Base-by-base conservation (phyloP, 2,329 filamentous ascomycete genomes). In the Fusarium clavum region DNA sequence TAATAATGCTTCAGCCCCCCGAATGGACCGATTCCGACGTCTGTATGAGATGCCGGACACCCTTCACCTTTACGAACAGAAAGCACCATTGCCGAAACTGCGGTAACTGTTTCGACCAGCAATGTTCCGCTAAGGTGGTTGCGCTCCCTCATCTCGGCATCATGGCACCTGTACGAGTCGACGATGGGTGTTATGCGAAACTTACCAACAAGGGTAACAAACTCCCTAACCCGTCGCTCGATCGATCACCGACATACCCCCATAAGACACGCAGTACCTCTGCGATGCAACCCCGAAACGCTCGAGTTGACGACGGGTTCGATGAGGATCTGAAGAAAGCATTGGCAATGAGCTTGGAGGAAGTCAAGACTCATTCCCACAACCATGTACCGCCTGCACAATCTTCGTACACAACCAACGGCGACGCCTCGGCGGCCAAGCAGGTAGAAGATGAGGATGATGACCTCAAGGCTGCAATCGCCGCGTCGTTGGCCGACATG, bases 1-100 rank as follows among this genome's bases (percentile, higher is more conserved):
- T 74, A 41, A 66, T 57, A 27, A 57, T 57, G 10, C 18, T 20
- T 57, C 25, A 97, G 91, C 96, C 96, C 12, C 96, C 96, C 1
- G 96, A 99, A 81, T 99, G 96, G 96, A 90, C 91, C 53, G 96
- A 99, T 81, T 98, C 95, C 13, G 96, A 99, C 76, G 95, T 99
- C 32, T 99, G 96, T 80, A 98, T 99, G 94, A 92, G 96, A 78
- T 99, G 96, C 80, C 90, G 96, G 73, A 98, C 95, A 14, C 83
- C 94, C 20, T 99, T 99, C 76, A 98, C 94, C 49, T 98, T 99
- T 77, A 99, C 95, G 59, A 99, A 99, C 80, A 91, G 96, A 76
- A 99, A 98, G 79, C 96, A 99, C 78, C 96, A 99, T 80, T 99
- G 96, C 77, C 91, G 96, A 71, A 99, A 99, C 80, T 99, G 96